Evolutionary conservation across 2,329 filamentous ascomycete genomes (phyloP).

Genomic region (Ophiostoma australiae): DNA sequence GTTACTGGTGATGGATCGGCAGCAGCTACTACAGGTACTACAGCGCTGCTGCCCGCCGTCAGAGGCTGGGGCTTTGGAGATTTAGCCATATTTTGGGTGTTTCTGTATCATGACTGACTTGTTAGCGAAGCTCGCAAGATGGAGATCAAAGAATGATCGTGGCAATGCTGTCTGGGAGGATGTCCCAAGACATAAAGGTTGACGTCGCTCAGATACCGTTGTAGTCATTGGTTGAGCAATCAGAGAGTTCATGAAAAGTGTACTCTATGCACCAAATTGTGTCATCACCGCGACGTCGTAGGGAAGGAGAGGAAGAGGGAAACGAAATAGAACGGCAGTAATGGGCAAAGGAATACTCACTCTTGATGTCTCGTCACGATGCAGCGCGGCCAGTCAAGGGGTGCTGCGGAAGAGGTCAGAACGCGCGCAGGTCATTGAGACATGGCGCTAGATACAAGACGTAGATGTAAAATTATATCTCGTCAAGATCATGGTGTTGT

Average conservation of each 20-base stretch:
- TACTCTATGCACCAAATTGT: slow-evolving; percentile 55
- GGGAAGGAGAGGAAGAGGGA: background rate
- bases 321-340: background rate
- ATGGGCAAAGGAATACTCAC: slow-evolving; percentile 1
- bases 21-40: slow-evolving; percentile 26
- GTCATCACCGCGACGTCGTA: slow-evolving; percentile 56
- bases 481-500: slow-evolving; percentile 2
- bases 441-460: background rate
- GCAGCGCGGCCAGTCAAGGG: slow-evolving; percentile 24
- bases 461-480: background rate
- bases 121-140: slow-evolving; percentile 13
- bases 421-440: slow-evolving; percentile 11
- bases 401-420: slow-evolving; percentile 5
- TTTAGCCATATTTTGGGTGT: slow-evolving; percentile 33
- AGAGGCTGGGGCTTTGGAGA: slow-evolving; percentile 24
- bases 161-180: background rate
- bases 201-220: slow-evolving; percentile 85
- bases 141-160: background rate
- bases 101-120: slow-evolving; percentile 27
- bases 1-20: background rate
- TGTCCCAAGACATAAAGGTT: background rate
- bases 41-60: background rate
- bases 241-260: slow-evolving; percentile 57
- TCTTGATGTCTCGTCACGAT: slow-evolving; percentile 13
- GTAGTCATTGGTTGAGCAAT: slow-evolving; percentile 68